Conservation (phyloP, 1,284 basidiomycete genomes). For the Heliocybe sulcata region DNA sequence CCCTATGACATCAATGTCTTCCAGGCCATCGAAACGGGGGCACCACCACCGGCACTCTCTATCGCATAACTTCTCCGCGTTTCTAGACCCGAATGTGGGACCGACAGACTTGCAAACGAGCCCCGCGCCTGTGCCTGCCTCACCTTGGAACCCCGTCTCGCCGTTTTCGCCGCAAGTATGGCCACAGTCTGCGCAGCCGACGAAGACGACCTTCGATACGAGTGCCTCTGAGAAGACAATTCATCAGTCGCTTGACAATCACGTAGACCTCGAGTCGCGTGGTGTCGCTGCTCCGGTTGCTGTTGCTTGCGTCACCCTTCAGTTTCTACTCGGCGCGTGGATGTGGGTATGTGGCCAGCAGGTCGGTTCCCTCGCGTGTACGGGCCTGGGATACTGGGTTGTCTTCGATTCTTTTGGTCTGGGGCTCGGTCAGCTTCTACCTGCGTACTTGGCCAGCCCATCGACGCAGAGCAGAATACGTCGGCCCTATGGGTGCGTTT, state of each 20-base stretch:
- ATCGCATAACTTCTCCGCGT: conserved; percentile 88
- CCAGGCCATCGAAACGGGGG: conserved; percentile 49
- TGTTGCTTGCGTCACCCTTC: conserved; percentile 12
- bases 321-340: conserved; percentile 58
- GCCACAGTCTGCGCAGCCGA: conserved; percentile 8
- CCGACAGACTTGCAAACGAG: conserved; percentile 34
- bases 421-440: conserved; percentile 46
- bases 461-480: conserved; percentile 23
- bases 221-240: conserved; percentile 6
- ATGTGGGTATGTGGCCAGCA: conserved; percentile 93
- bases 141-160: conserved; percentile 44
- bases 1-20: conserved; percentile 15
- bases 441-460: conserved; percentile 25
- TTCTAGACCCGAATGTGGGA: conserved; percentile 27
- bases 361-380: conserved; percentile 80
- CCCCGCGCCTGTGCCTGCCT: conserved; percentile 41
- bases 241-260: background rate
- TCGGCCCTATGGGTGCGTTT: conserved; percentile 67
- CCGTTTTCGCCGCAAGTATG: conserved; percentile 20
- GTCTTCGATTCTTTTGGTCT: conserved; percentile 91
- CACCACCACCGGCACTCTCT: conserved; percentile 93
- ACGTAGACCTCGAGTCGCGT: background rate
- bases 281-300: background rate
- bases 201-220: conserved; percentile 4
- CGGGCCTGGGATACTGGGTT: conserved; percentile 91